Percentiles rank a stretch among this genome's conserved stretches.
These are phyloP conservation scores for Tolypocladium amazonense DNA, from an alignment of 2,329 filamentous ascomycete species.

Conservation along the genomic window DNA sequence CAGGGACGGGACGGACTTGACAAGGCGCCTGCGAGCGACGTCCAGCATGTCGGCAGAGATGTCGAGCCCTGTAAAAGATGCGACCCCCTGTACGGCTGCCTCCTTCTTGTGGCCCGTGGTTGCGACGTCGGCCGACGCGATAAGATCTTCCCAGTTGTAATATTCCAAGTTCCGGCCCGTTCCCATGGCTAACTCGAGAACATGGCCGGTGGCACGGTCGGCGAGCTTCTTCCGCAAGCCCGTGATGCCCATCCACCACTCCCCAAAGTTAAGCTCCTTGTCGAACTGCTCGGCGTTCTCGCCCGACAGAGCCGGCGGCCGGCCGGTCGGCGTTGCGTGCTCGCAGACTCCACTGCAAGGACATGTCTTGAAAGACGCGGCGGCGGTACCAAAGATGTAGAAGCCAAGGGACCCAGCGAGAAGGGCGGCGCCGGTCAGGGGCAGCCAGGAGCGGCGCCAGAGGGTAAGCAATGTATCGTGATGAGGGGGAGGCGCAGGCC, in stretches of 20 bases:
- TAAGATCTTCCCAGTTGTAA: conserved; percentile 43
- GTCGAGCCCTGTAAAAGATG: conserved; percentile 52
- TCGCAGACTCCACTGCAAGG: conserved; percentile 16
- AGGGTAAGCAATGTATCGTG: conserved; percentile 23
- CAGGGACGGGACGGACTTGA: conserved; percentile 29
- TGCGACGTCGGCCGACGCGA: conserved; percentile 9
- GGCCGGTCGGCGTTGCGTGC: conserved; percentile 33
- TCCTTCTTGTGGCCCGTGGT: conserved; percentile 6
- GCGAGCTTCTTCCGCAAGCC: conserved; percentile 39
- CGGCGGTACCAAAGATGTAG: conserved; percentile 31
- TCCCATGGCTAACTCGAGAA: conserved; percentile 53
- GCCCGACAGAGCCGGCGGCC: conserved; percentile 33
- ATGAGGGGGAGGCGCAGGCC: conserved; percentile 11
- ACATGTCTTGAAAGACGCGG: conserved; percentile 20
- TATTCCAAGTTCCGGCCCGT: conserved; percentile 51
- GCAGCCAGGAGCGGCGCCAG: conserved; percentile 28
- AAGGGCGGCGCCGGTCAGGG: conserved; percentile 35
- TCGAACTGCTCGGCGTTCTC: conserved; percentile 47
- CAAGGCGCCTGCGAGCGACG: conserved; percentile 42
- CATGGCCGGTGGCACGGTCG: conserved; percentile 38
- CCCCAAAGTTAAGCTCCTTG: conserved; percentile 43
- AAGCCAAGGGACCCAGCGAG: conserved; percentile 34
- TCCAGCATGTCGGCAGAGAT: conserved; percentile 50
- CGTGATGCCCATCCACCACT: conserved; percentile 46
- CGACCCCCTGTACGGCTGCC: conserved; percentile 19